phyloP scores from a whole-genome alignment of 495 filamentous ascomycete species.

The Penicillium goetzii region DNA sequence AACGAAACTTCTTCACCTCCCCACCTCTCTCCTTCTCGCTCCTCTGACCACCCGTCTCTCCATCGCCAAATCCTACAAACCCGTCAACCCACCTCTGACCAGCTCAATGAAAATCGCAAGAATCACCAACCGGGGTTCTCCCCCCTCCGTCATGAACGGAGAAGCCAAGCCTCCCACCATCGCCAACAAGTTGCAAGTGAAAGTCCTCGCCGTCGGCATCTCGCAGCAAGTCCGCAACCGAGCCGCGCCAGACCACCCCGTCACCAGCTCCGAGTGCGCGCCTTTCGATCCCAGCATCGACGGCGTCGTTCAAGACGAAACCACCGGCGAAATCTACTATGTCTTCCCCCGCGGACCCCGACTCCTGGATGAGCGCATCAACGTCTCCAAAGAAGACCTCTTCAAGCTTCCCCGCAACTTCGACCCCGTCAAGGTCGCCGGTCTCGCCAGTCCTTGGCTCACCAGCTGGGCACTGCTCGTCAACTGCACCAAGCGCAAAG shows the following conservation, averaged over 20 bases:
- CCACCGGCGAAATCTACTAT: neutral
- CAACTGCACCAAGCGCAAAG: neutral
- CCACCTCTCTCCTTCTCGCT: neutral
- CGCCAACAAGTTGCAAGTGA: neutral
- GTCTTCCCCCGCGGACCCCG: neutral
- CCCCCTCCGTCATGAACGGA: too few species aligned
- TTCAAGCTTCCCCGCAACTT: neutral
- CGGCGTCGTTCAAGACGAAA: neutral
- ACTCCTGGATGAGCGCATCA: neutral
- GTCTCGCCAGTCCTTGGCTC: neutral
- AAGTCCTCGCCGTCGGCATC: slow-evolving; percentile 1
- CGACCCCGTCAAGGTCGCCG: neutral
- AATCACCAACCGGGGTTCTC: neutral
- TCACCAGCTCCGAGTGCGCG: neutral
- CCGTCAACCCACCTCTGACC: neutral
- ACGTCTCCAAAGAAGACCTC: neutral
- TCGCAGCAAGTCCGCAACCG: neutral
- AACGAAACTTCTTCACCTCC: neutral
- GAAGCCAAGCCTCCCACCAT: neutral
- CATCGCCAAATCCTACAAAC: neutral
- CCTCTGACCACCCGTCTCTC: too few species aligned
- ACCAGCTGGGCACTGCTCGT: neutral
- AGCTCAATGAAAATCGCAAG: neutral
- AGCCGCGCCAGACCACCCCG: neutral
- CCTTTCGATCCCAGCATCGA: neutral